Conservation (phyloP, 1,284 basidiomycete species). For the Cryptococcus neoformans region DNA sequence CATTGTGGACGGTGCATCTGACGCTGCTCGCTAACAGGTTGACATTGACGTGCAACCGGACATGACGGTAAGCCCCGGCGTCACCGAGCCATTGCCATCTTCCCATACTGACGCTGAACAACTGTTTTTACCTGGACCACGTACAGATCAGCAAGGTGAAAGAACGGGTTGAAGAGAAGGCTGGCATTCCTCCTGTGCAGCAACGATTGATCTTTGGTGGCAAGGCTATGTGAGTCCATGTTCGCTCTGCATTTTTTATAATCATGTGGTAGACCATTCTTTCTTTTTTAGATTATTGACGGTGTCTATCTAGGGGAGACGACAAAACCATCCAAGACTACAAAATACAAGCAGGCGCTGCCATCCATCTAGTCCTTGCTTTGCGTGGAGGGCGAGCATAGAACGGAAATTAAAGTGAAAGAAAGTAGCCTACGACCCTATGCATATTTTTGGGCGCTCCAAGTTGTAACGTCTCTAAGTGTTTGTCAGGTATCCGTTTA, state of each 20-base stretch:
- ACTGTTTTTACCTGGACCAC: neutral
- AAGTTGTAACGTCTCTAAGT: neutral
- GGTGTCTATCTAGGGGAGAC: slow-evolving; percentile 53
- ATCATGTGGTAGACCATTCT: neutral
- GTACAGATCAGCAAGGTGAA: slow-evolving; percentile 88
- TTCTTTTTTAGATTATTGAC: neutral
- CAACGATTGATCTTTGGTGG: slow-evolving; percentile 94
- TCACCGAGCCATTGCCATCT: neutral
- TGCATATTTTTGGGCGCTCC: neutral
- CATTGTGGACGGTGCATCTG: neutral
- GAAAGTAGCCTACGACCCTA: neutral
- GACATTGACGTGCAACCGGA: slow-evolving; percentile 85
- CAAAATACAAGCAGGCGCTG: slow-evolving; percentile 75
- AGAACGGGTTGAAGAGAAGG: slow-evolving; percentile 98
- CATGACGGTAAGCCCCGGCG: slow-evolving; percentile 64
- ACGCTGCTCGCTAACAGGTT: neutral
- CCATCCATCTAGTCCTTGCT: slow-evolving; percentile 88
- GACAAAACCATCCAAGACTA: slow-evolving; percentile 83
- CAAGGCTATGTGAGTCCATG: slow-evolving; percentile 79
- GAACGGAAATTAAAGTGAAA: neutral
- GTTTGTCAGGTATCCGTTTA: too few species aligned
- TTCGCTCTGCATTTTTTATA: neutral
- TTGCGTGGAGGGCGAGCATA: slow-evolving; percentile 74
- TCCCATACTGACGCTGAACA: neutral
- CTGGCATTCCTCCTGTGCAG: slow-evolving; percentile 95